Conservation (phyloP, 2,329 filamentous ascomycete genomes). For the Pseudofabraea citricarpa region DNA sequence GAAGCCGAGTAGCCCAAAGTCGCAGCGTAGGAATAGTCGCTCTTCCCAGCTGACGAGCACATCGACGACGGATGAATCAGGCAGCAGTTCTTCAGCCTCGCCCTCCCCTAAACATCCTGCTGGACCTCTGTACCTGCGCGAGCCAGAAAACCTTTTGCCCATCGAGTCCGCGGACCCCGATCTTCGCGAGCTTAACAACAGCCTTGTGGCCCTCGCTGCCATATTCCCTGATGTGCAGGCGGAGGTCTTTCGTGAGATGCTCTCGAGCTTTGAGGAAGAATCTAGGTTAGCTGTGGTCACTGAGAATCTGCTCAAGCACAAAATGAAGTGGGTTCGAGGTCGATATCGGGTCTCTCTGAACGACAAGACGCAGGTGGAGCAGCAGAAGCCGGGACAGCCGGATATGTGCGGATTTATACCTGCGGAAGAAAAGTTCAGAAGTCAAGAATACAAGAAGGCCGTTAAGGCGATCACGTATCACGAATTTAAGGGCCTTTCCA, state of each 20-base stretch:
- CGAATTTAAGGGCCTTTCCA: conserved; percentile 71
- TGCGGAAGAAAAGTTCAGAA: conserved; percentile 62
- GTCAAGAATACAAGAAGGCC: conserved; percentile 61
- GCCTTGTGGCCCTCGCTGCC: conserved; percentile 62
- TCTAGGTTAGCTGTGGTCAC: conserved; percentile 73
- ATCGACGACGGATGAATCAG: conserved; percentile 25
- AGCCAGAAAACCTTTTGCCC: conserved; percentile 48
- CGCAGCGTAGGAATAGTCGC: conserved; percentile 19
- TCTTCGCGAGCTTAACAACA: conserved; percentile 64
- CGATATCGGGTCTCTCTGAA: conserved; percentile 47
- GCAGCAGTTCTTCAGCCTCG: conserved; percentile 23
- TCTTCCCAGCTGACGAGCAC: conserved; percentile 17
- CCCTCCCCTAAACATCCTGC: conserved; percentile 5
- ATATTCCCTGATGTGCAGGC: conserved; percentile 79
- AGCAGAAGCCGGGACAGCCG: conserved; percentile 1
- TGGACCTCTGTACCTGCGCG: conserved; percentile 42
- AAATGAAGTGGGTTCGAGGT: conserved; percentile 65
- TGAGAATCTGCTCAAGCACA: conserved; percentile 70
- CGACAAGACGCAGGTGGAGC: conserved; percentile 26
- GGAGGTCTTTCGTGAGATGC: conserved; percentile 79
- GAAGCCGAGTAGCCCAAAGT: conserved; percentile 33
- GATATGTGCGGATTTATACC: conserved; percentile 36
- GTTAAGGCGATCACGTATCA: conserved; percentile 63
- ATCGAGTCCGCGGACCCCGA: conserved; percentile 50
- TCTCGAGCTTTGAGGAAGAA: conserved; percentile 68